phyloP scores from a whole-genome alignment of 768 basidiomycete genomes.

The Termitomyces sp. region DNA sequence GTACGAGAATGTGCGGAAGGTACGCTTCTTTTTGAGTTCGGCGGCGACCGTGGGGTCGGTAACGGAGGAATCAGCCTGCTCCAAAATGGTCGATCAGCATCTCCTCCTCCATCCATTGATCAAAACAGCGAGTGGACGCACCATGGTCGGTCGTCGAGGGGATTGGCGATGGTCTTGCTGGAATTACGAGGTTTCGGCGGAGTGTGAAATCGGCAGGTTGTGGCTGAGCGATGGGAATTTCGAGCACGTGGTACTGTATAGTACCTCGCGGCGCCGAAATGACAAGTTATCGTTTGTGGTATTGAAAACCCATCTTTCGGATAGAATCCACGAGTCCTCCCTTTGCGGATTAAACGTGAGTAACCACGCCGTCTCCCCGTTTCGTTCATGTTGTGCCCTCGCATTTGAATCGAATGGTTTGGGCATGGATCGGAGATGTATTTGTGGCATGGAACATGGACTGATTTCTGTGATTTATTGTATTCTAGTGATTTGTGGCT shows the following conservation, averaged over 20 bases:
- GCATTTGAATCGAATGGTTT: not conserved
- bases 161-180: constrained; percentile 35
- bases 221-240: constrained; percentile 36
- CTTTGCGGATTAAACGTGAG: constrained; percentile 80
- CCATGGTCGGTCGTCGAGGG: constrained; percentile 39
- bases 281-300: constrained; percentile 24
- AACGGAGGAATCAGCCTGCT: constrained; percentile 73
- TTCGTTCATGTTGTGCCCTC: not conserved
- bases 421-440: not conserved
- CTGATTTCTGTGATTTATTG: constrained; percentile 7
- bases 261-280: constrained; percentile 28
- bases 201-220: constrained; percentile 29
- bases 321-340: constrained; percentile 96
- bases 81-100: constrained; percentile 6
- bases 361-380: constrained; percentile 21
- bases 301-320: constrained; percentile 42
- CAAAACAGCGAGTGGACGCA: constrained; percentile 13
- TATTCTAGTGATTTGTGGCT: constrained; percentile 90
- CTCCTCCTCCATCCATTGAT: not conserved
- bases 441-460: not conserved
- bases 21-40: constrained; percentile 97
- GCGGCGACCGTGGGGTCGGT: constrained; percentile 94
- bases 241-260: constrained; percentile 60
- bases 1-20: constrained; percentile 99
- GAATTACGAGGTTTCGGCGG: constrained; percentile 17